Base-by-base conservation (phyloP, 1,284 basidiomycete species). In the Naganishia albida region DNA sequence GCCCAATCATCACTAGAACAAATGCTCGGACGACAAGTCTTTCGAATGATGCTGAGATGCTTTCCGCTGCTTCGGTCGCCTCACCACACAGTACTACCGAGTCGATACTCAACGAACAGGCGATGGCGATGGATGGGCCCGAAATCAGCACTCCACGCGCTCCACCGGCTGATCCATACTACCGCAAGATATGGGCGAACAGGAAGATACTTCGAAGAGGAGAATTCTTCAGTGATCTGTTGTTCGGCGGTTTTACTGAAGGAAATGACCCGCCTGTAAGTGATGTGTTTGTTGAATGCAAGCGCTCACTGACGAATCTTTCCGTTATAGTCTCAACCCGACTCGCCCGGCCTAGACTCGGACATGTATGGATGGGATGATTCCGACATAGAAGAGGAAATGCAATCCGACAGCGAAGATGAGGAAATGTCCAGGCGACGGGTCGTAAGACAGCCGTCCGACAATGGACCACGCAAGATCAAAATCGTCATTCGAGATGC, bases 401-500 rank as follows among this genome's bases (percentile, higher is more conserved):
- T 63, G 30, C 39, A 44, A 15, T 62, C 42, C 15, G 57, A 55
- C 30, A 50, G 43, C 13, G 65, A 59, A 60, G 55, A 49, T 18
- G 3, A 40, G 25, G 46, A 20, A 26, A 20, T 10, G 26, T 10
- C 34, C n/a, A 50, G 20, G 20, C 49, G 16, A 34, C 57, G 46
- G 28, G 13, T 25, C 16, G 39, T 20, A n/a, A 53, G 28, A 42
- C 38, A 46, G 18, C 25, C 39, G 23, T 44, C 50, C 40, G 43
- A 30, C 2, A 55, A 69, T 6, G 78, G 78, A 0, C 77, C 77
- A 4, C 79, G 78, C 59, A 88, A 87, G 75, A 80, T 83, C 55
- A 84, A 81, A 23, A 85, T 91, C 15, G 78, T 89, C 13, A 84
- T 93, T 26, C 82, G 83, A 59, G 91, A 93, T 75, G 86, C 88